phyloP scores from a whole-genome alignment of 2,329 filamentous ascomycete species.

The Phialophora macrospora region DNA sequence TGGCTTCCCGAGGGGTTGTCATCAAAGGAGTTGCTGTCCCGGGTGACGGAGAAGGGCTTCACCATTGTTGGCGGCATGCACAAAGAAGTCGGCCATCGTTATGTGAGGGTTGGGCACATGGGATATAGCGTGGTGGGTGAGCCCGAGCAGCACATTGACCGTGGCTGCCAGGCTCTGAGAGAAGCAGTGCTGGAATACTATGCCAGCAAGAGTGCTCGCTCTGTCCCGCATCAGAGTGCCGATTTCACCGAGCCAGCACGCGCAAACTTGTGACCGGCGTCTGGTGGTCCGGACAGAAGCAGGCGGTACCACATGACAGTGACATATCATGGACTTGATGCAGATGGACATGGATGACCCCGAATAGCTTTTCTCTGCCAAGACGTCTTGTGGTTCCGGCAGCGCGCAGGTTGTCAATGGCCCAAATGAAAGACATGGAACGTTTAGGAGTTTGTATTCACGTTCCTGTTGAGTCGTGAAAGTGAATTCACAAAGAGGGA shows the following conservation, averaged over 20 bases:
- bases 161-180: constrained; percentile 77
- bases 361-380: too few relatives aligned
- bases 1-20: constrained; percentile 85
- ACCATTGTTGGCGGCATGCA: constrained; percentile 94
- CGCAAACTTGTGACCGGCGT: constrained; percentile 8
- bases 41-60: constrained; percentile 80
- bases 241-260: neutral
- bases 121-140: constrained; percentile 87
- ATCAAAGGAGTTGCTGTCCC: constrained; percentile 80
- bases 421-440: neutral
- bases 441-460: neutral
- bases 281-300: neutral
- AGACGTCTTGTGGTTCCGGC: too few relatives aligned
- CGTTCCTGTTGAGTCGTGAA: neutral
- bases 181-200: constrained; percentile 59
- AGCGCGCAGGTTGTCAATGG: too few relatives aligned
- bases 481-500: neutral
- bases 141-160: constrained; percentile 77
- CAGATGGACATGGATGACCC: neutral
- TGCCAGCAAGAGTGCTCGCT: neutral
- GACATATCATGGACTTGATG: too few relatives aligned
- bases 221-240: neutral
- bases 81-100: constrained; percentile 90
- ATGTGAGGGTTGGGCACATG: constrained; percentile 97
- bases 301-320: neutral